These are phyloP conservation scores for Verticillium isaacii DNA, from an alignment of 2,329 filamentous ascomycete genomes.

Conservation along the genomic window DNA sequence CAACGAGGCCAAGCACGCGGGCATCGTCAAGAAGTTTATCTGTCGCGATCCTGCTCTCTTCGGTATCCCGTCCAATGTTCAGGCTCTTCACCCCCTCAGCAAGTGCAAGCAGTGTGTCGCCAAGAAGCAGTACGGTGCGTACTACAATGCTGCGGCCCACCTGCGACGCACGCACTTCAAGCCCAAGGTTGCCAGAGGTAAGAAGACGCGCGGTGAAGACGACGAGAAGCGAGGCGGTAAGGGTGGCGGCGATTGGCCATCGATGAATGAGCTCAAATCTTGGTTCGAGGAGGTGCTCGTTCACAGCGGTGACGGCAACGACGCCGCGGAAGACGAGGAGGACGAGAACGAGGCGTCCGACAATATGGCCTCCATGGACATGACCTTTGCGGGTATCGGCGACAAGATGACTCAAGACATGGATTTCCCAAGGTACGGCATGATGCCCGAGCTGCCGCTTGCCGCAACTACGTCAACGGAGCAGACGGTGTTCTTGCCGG, in stretches of 20 bases:
- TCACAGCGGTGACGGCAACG: slow-evolving; percentile 28
- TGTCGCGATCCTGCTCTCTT: slow-evolving; percentile 47
- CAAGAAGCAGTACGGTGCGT: slow-evolving; percentile 78
- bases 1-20: slow-evolving; percentile 59
- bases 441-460: not conserved
- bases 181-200: slow-evolving; percentile 46
- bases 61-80: slow-evolving; percentile 36
- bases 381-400: not conserved
- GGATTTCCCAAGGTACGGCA: not conserved
- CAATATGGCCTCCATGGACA: not conserved
- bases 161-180: slow-evolving; percentile 85
- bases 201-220: slow-evolving; percentile 29
- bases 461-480: not conserved
- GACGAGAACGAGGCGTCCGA: slow-evolving; percentile 5
- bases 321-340: slow-evolving; percentile 20
- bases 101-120: slow-evolving; percentile 80
- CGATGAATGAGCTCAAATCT: slow-evolving; percentile 52
- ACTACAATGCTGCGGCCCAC: slow-evolving; percentile 94
- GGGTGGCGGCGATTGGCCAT: slow-evolving; percentile 48
- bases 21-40: slow-evolving; percentile 49
- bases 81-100: slow-evolving; percentile 58
- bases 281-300: slow-evolving; percentile 55
- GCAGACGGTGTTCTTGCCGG: not conserved
- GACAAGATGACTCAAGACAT: not conserved
- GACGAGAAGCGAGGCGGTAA: slow-evolving; percentile 51